phyloP scores from a whole-genome alignment of 345 rosid species.

The Boechera retrofracta region DNA sequence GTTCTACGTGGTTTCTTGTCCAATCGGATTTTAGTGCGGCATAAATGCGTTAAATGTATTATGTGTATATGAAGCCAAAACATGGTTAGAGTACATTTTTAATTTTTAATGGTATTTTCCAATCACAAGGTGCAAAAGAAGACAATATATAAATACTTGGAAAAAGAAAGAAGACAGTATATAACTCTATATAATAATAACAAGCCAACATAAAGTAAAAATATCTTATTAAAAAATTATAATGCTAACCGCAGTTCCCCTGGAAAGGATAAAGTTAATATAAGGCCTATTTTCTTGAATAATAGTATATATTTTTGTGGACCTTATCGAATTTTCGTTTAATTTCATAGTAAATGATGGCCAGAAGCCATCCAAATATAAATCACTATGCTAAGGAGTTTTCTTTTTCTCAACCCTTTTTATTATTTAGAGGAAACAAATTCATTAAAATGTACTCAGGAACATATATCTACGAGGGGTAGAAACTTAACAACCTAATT shows the following conservation, averaged over 20 bases:
- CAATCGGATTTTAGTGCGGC: not conserved
- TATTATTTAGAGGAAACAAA: not conserved
- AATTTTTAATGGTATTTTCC: not conserved
- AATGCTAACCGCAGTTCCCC: not conserved
- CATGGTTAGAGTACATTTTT: not conserved
- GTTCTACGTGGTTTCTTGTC: constrained; percentile 1
- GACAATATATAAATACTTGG: not conserved
- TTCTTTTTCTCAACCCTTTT: not conserved
- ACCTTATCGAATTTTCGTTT: not conserved
- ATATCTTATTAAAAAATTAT: not conserved
- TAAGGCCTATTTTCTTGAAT: not conserved
- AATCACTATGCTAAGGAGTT: not conserved
- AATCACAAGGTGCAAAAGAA: not conserved
- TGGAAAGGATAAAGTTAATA: not conserved
- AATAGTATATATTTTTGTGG: not conserved
- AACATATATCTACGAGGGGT: not conserved
- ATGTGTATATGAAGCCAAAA: not conserved
- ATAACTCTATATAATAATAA: not conserved
- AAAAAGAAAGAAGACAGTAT: not conserved
- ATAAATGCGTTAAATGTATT: constrained; percentile 6
- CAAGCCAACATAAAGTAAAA: not conserved
- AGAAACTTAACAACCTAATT: not conserved
- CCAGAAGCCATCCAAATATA: not conserved
- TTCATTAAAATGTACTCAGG: not conserved
- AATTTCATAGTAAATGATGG: not conserved